phyloP scores from a whole-genome alignment of 2,329 filamentous ascomycete genomes.

The Fusarium coffeatum region DNA sequence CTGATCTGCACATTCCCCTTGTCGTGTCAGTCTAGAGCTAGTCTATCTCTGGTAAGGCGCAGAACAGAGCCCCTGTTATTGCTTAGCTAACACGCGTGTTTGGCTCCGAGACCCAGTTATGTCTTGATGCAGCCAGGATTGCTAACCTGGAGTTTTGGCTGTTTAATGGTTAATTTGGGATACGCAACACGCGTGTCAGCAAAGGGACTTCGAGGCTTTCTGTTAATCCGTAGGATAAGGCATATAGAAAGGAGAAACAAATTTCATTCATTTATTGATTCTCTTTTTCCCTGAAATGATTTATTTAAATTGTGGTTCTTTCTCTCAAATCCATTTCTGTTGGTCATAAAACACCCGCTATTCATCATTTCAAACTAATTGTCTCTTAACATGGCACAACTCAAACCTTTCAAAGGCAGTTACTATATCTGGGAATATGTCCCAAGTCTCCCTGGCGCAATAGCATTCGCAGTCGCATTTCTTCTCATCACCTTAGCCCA shows the following conservation, averaged over 20 bases:
- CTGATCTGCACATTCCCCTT: background rate
- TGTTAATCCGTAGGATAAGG: background rate
- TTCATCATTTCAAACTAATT: too few relatives aligned
- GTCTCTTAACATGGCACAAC: background rate
- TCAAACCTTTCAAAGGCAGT: constrained; percentile 14
- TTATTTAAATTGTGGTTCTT: too few relatives aligned
- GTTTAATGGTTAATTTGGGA: background rate
- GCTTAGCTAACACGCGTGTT: constrained; percentile 39
- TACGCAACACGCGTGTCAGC: constrained; percentile 38
- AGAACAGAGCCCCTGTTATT: accelerated
- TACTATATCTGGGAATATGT: constrained; percentile 47
- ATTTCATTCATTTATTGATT: accelerated
- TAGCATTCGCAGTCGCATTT: constrained; percentile 58
- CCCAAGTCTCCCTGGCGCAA: constrained; percentile 59
- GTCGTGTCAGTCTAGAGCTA: background rate
- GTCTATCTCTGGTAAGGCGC: accelerated
- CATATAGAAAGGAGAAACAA: background rate
- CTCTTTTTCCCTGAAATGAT: accelerated
- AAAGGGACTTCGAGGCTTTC: accelerated
- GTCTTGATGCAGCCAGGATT: background rate
- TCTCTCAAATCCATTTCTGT: accelerated
- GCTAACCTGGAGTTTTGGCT: background rate
- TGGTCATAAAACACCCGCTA: too few relatives aligned
- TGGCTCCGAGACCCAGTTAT: background rate
- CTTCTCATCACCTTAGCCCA: constrained; percentile 57